Evolutionary conservation across 2,329 filamentous ascomycete species (phyloP), one percentile per base, ranked within the genome.

Genomic region (Cordyceps javanica): DNA sequence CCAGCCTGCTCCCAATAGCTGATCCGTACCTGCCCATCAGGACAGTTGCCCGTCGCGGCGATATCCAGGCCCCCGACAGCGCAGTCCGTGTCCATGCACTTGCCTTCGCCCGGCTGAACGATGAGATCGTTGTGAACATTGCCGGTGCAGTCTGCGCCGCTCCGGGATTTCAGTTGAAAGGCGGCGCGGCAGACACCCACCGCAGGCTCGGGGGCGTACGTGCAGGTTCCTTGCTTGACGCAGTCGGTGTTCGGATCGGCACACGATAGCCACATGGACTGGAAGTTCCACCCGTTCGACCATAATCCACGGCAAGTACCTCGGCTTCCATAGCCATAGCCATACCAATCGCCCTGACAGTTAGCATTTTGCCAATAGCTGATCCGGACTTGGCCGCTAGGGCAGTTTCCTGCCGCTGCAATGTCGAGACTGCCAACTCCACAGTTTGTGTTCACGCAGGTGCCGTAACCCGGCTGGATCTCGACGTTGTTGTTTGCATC

Each of bases 271-370:
- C 41, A 53, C 41, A 58, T 16, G 7, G 55, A 52, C 30, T 54
- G 41, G 25, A 53, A 53, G 23, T 34, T 42, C 49, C 49, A 53
- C 2, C 56, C 56, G 28, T 54, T 26, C 2, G 48, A 46, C 49
- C 56, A 58, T 19, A 58, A 19, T 6, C 32, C 49, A 3, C 48
- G 28, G 14, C 56, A 58, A 3, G 56, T 53, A 9, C 34, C 42
- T 21, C 56, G 25, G 32, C 56, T 58, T 11, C 39, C 39, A 14
- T 58, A 58, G 6, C 56, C 56, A 10, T 58, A 58, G 3, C 56
- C 56, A 19, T 52, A 58, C 56, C 56, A 58, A 5, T 53, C 25
- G 32, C 56, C 56, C 1, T 14, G 25, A n/a, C 56, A 58, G n/a
- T 53, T 26, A 2, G 30, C 8, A 11, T 48, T 41, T 21, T 58